A percentile compares a stretch with the other conserved stretches of the same genome.
Conservation (phyloP, 352 stramenopile species). For the Phytophthora brassicae region DNA sequence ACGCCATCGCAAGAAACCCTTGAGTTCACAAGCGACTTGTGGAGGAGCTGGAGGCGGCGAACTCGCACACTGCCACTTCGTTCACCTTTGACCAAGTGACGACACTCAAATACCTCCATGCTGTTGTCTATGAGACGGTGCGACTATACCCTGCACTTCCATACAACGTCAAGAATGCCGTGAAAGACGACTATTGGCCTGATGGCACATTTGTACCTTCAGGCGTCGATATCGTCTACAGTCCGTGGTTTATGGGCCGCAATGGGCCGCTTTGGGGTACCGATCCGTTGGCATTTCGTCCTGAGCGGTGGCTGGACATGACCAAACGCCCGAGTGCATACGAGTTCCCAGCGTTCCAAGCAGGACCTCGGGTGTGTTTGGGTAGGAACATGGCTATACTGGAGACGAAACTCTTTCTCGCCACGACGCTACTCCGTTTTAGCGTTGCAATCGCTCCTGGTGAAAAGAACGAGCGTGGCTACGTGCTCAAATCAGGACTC, state of each 20-base stretch:
- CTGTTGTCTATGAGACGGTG: constrained; percentile 68
- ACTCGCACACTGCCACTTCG: neutral
- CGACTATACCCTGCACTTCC: constrained; percentile 78
- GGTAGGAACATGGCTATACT: constrained; percentile 77
- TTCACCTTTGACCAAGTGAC: constrained; percentile 65
- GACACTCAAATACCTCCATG: constrained; percentile 64
- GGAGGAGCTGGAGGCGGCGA: constrained; percentile 40
- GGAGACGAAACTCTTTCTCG: constrained; percentile 63
- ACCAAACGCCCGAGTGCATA: constrained; percentile 56
- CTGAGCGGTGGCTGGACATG: constrained; percentile 73
- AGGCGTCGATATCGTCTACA: constrained; percentile 66
- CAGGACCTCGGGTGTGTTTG: constrained; percentile 63
- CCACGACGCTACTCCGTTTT: constrained; percentile 47
- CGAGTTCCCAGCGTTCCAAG: constrained; percentile 77
- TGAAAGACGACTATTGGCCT: constrained; percentile 63
- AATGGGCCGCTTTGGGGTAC: constrained; percentile 50
- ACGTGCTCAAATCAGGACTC: constrained; percentile 54
- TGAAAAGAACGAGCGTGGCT: constrained; percentile 45
- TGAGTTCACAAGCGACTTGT: constrained; percentile 56
- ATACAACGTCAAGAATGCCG: constrained; percentile 69
- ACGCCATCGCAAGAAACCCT: constrained; percentile 62
- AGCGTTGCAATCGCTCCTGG: constrained; percentile 43
- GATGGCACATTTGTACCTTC: constrained; percentile 73
- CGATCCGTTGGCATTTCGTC: constrained; percentile 54
- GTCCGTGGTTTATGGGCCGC: constrained; percentile 78